phyloP scores from a whole-genome alignment of 1,139 yeast species.

The Debaryomycetaceae sp. region DNA sequence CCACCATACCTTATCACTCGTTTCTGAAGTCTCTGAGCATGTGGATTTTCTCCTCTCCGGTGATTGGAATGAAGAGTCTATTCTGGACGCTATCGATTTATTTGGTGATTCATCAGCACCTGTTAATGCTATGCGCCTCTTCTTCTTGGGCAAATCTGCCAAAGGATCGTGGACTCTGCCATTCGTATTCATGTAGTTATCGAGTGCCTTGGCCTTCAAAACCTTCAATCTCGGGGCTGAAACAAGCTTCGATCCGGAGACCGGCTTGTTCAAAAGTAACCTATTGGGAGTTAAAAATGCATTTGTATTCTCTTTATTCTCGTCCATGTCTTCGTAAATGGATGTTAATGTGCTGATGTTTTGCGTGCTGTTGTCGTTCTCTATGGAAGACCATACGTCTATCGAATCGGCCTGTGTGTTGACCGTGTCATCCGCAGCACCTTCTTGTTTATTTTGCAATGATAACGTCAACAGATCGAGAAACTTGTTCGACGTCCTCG shows the following conservation, averaged over 20 bases:
- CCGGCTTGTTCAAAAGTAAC: slow-evolving; percentile 8
- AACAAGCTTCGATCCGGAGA: slow-evolving; percentile 3
- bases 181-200: not conserved
- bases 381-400: slow-evolving; percentile 34
- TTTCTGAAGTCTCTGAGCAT: slow-evolving; percentile 5
- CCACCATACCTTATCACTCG: slow-evolving; percentile 35
- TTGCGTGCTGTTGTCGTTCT: slow-evolving; percentile 19
- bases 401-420: slow-evolving; percentile 7
- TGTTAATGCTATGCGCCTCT: slow-evolving; percentile 4
- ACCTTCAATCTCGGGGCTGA: slow-evolving; percentile 8
- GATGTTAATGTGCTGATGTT: slow-evolving; percentile 27
- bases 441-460: slow-evolving; percentile 4
- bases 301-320: slow-evolving; percentile 1
- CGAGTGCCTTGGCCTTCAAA: not conserved
- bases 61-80: slow-evolving; percentile 34
- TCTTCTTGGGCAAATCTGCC: slow-evolving; percentile 5
- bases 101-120: slow-evolving; percentile 29
- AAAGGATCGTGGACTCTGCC: not conserved
- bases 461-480: slow-evolving; percentile 19
- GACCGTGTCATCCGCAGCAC: slow-evolving; percentile 5
- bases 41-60: slow-evolving; percentile 21
- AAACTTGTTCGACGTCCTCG: slow-evolving; percentile 15
- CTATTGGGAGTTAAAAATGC: slow-evolving; percentile 35
- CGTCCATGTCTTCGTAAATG: slow-evolving; percentile 22
- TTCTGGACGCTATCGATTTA: slow-evolving; percentile 35